Percentiles rank a stretch among this genome's conserved stretches.
Evolutionary conservation across 192 early-diverging fungal species (phyloP).

Genomic region (Backusella parvicylindrica): DNA sequence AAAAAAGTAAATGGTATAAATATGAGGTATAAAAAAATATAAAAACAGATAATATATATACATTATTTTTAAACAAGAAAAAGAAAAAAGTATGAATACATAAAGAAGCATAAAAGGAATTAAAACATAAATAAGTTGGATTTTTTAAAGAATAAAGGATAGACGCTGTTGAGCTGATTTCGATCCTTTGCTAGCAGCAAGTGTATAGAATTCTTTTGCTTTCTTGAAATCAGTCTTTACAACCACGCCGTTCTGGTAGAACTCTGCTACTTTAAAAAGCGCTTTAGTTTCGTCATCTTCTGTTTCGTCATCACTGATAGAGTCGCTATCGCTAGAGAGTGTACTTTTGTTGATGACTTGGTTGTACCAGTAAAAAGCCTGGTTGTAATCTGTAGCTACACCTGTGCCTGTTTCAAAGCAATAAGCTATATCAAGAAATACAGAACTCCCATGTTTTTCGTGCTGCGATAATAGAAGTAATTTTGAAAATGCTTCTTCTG

Average conservation of each 20-base stretch:
- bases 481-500: conserved; percentile 11
- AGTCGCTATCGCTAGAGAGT: neutral
- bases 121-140: neutral
- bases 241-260: conserved; percentile 23
- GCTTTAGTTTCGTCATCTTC: conserved; percentile 28
- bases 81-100: neutral
- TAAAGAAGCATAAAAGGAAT: neutral
- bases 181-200: conserved; percentile 22
- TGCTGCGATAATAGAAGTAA: conserved; percentile 16
- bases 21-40: neutral
- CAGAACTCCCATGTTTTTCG: conserved; percentile 6
- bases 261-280: conserved; percentile 23
- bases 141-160: neutral
- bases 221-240: conserved; percentile 8
- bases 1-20: neutral
- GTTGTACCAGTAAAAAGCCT: conserved; percentile 29
- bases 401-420: conserved; percentile 36
- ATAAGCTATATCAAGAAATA: conserved; percentile 23
- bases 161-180: neutral
- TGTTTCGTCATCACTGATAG: conserved; percentile 21
- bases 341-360: neutral
- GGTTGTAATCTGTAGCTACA: conserved; percentile 8
- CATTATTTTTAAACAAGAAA: neutral
- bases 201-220: conserved; percentile 20
- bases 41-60: neutral